phyloP scores from a whole-genome alignment of 352 stramenopile species.

The Phytopythium sindhum region DNA sequence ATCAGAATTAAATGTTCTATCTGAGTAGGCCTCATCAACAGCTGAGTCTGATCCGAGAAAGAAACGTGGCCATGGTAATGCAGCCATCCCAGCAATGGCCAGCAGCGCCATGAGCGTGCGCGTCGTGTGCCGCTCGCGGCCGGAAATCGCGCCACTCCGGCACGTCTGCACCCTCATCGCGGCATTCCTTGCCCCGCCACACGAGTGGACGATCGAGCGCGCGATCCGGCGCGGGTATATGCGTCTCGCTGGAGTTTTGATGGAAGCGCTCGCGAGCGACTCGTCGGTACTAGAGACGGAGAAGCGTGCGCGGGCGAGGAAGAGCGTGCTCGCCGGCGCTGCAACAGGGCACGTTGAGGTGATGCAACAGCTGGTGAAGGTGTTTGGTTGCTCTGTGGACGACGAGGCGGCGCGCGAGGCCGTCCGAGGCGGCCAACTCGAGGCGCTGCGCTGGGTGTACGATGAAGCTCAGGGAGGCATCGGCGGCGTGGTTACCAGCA shows the following conservation, averaged over 20 bases:
- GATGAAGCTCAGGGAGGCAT: background rate
- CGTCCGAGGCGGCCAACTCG: background rate
- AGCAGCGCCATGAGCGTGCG: background rate
- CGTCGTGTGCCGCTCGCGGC: background rate
- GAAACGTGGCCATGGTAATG: too few species aligned
- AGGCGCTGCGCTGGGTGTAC: background rate
- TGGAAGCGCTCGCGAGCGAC: background rate
- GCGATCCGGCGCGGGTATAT: background rate
- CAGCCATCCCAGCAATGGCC: too few species aligned
- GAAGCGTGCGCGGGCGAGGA: background rate
- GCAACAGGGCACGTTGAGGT: background rate
- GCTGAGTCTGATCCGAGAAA: too few species aligned
- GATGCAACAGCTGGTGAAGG: background rate
- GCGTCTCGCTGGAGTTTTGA: background rate
- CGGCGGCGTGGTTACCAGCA: background rate
- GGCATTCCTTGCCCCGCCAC: background rate
- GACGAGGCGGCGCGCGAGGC: background rate
- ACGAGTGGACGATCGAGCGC: background rate
- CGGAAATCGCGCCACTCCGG: background rate
- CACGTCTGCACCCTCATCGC: background rate
- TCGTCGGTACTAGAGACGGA: background rate
- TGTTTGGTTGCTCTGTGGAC: background rate
- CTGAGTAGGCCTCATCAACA: too few species aligned
- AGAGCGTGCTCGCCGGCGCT: background rate
- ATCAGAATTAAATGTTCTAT: too few species aligned